Evolutionary conservation across 257 asterid genomes (phyloP).

Genomic region (Lantana camara): DNA sequence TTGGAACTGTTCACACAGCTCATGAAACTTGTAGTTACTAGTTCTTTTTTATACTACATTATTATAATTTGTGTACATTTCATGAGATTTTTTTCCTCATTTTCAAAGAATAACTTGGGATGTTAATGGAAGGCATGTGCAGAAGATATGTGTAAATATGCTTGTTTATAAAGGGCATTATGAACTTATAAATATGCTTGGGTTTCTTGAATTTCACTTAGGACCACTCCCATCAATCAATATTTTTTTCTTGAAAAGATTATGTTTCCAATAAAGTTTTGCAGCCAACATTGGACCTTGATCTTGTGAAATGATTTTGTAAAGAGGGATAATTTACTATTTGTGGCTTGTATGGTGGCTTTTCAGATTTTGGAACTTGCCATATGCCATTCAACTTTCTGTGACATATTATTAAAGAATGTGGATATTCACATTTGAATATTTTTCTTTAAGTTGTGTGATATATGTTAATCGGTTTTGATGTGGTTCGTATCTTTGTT

Average conservation of each 20-base stretch:
- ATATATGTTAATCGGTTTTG: too few relatives aligned
- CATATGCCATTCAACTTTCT: background rate
- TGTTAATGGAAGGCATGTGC: too few relatives aligned
- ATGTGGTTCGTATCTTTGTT: background rate
- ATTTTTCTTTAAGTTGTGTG: background rate
- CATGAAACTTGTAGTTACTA: too few relatives aligned
- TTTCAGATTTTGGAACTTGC: background rate
- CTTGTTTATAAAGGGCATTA: too few relatives aligned
- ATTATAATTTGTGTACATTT: too few relatives aligned
- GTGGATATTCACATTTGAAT: background rate
- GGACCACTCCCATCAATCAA: conserved; percentile 32
- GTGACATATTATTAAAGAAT: background rate
- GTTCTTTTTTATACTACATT: too few relatives aligned
- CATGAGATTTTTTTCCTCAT: too few relatives aligned
- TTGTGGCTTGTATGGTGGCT: background rate
- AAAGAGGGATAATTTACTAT: background rate
- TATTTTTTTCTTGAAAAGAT: background rate
- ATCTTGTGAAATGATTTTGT: background rate
- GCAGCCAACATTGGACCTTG: conserved; percentile 4
- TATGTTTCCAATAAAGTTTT: conserved; percentile 20
- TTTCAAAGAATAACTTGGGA: too few relatives aligned
- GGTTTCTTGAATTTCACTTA: conserved; percentile 1
- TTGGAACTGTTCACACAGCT: too few relatives aligned
- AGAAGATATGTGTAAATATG: too few relatives aligned
- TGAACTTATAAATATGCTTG: too few relatives aligned